Evolutionary conservation across 345 rosid species (phyloP).

Genomic region (Chamaenerion angustifolium): DNA sequence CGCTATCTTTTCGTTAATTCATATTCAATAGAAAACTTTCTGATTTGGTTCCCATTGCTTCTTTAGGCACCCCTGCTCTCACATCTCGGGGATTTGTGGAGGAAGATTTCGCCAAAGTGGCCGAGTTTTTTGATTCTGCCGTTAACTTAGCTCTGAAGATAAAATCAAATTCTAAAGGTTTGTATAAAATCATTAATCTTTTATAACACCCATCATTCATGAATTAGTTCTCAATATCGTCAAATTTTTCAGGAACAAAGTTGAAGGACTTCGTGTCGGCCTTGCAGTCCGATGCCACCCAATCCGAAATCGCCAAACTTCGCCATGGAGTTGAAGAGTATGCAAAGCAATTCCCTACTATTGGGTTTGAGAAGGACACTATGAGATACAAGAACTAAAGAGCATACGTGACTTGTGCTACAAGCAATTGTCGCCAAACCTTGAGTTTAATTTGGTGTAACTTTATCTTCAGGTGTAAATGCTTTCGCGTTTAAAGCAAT

Average conservation of each 20-base stretch:
- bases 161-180: conserved; percentile 63
- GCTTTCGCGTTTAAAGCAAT: neutral
- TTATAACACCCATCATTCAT: too few relatives aligned
- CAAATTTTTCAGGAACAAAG: conserved; percentile 43
- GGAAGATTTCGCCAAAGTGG: conserved; percentile 84
- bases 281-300: conserved; percentile 43
- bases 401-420: neutral
- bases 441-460: too few relatives aligned
- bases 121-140: conserved; percentile 74
- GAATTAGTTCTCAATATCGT: too few relatives aligned
- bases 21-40: neutral
- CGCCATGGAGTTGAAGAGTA: conserved; percentile 57
- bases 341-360: conserved; percentile 76
- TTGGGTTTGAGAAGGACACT: conserved; percentile 83
- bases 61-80: conserved; percentile 87
- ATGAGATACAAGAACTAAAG: conserved; percentile 66
- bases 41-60: conserved; percentile 9
- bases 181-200: too few relatives aligned
- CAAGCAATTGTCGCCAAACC: neutral
- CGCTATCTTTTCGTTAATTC: conserved; percentile 3
- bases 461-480: neutral
- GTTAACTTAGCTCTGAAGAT: conserved; percentile 72
- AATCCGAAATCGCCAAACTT: conserved; percentile 57
- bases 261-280: conserved; percentile 75
- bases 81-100: conserved; percentile 88